phyloP scores from a whole-genome alignment of 2,329 filamentous ascomycete genomes.

The Aspergillus sojae region DNA sequence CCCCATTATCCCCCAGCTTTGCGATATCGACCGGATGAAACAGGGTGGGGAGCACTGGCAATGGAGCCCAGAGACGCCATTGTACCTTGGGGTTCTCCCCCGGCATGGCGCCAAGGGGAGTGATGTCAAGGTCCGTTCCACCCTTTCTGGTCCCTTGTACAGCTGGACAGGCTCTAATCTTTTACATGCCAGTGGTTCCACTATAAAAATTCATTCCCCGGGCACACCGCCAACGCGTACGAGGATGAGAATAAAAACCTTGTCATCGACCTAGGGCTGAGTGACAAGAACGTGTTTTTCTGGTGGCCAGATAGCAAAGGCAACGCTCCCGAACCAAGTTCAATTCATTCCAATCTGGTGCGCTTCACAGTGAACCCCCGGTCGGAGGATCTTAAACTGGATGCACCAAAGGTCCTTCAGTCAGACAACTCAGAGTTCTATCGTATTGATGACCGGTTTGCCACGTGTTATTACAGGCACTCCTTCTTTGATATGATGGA shows the following conservation, averaged over 20 bases:
- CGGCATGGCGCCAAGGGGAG: slow-evolving; percentile 25
- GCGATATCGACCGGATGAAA: slow-evolving; percentile 42
- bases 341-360: slow-evolving; percentile 28
- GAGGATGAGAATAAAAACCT: slow-evolving; percentile 33
- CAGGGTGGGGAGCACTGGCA: slow-evolving; percentile 45
- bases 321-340: slow-evolving; percentile 35
- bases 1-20: slow-evolving; percentile 39
- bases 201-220: slow-evolving; percentile 37
- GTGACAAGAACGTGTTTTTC: slow-evolving; percentile 47
- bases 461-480: slow-evolving; percentile 40
- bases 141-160: neutral
- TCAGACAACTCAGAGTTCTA: slow-evolving; percentile 52
- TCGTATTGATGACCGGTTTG: slow-evolving; percentile 52
- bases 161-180: no score
- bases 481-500: slow-evolving; percentile 51
- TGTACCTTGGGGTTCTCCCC: slow-evolving; percentile 33
- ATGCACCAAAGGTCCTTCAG: slow-evolving; percentile 22
- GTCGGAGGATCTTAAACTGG: slow-evolving; percentile 26
- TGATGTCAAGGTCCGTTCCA: slow-evolving; percentile 36
- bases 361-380: slow-evolving; percentile 31
- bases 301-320: slow-evolving; percentile 45
- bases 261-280: slow-evolving; percentile 40
- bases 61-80: slow-evolving; percentile 37
- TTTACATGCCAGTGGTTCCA: slow-evolving; percentile 40
- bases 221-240: slow-evolving; percentile 43